These are phyloP conservation scores for Iberis pinnata DNA, from an alignment of 345 rosid species.

Conservation along the genomic window DNA sequence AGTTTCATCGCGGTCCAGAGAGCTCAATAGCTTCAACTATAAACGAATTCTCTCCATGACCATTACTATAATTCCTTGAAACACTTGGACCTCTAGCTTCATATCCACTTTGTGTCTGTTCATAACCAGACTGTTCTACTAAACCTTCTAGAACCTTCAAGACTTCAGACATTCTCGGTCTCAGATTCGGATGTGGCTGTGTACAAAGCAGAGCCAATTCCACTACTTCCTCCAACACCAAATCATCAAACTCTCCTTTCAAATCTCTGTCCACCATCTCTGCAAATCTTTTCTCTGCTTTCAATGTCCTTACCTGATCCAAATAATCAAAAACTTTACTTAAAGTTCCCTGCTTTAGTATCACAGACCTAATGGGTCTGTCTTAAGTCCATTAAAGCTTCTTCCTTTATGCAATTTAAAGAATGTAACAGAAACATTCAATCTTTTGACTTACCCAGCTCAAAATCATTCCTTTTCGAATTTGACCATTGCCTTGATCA, in stretches of 20 bases:
- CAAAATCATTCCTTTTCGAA: conserved; percentile 87
- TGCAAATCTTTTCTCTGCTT: conserved; percentile 61
- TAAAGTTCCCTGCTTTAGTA: background rate
- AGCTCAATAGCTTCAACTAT: conserved; percentile 94
- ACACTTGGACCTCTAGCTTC: conserved; percentile 50
- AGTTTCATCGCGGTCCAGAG: conserved; percentile 74
- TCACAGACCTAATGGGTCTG: background rate
- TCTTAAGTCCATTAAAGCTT: background rate
- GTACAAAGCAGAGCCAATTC: conserved; percentile 77
- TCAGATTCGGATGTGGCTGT: conserved; percentile 52
- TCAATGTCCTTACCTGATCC: conserved; percentile 65
- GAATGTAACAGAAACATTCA: too few species aligned
- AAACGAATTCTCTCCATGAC: conserved; percentile 67
- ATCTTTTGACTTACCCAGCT: conserved; percentile 45
- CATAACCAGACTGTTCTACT: conserved; percentile 46
- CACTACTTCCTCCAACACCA: conserved; percentile 59
- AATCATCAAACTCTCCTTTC: conserved; percentile 57
- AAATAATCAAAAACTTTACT: conserved; percentile 1
- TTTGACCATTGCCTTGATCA: conserved; percentile 75
- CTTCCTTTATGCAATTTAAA: background rate
- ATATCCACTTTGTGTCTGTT: conserved; percentile 36
- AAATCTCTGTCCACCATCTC: conserved; percentile 71
- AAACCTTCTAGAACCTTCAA: conserved; percentile 65
- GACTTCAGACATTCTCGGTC: conserved; percentile 78
- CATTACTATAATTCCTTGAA: conserved; percentile 47